Conservation (phyloP, 345 rosid genomes). For the Populus simonii region DNA sequence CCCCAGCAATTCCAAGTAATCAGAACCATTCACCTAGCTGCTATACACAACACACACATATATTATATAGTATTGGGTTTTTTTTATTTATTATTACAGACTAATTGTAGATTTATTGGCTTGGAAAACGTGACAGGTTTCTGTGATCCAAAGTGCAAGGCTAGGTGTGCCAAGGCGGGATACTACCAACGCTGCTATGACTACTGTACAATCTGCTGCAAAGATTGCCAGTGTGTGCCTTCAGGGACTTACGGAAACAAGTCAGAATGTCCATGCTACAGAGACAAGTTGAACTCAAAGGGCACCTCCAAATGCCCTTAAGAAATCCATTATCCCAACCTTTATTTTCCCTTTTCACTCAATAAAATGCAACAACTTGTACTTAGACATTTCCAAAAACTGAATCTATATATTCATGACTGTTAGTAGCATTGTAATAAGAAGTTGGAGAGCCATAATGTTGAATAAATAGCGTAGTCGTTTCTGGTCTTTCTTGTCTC, state of each 20-base stretch:
- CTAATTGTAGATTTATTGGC: neutral
- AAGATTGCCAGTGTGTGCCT: constrained; percentile 26
- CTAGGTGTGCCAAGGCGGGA: constrained; percentile 16
- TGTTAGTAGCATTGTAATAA: no score
- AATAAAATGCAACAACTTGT: no score
- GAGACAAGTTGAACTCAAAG: constrained; percentile 21
- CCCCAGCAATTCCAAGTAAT: neutral
- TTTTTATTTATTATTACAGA: neutral
- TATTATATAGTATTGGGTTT: neutral
- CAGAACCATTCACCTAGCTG: neutral
- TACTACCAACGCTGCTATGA: constrained; percentile 15
- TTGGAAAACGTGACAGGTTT: neutral
- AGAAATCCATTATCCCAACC: neutral
- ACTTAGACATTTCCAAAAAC: no score
- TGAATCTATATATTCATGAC: no score
- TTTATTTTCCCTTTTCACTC: neutral
- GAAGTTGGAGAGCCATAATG: no score
- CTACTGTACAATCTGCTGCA: constrained; percentile 23
- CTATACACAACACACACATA: neutral
- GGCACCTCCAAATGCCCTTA: constrained; percentile 30
- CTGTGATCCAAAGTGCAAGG: constrained; percentile 18
- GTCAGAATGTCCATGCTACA: constrained; percentile 29
- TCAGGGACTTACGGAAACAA: constrained; percentile 26
- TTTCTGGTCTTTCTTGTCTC: no score
- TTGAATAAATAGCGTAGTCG: no score